Percentiles rank a stretch among this genome's conserved stretches.
Conservation (phyloP, 495 filamentous ascomycete genomes). For the Talaromyces liani region DNA sequence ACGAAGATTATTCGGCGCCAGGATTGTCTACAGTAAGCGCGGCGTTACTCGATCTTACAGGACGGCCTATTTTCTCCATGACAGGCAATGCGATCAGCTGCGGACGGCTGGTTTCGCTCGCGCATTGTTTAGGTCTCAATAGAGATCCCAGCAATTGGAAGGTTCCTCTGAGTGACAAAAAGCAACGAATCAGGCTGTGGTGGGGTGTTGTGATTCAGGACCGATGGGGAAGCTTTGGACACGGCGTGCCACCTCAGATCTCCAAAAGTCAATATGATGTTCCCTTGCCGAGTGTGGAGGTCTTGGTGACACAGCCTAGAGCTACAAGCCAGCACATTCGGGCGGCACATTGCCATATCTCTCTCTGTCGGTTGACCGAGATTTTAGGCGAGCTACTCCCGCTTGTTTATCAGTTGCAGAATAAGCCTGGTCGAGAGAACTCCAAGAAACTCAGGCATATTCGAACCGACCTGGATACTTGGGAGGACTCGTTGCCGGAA, state of each 20-base stretch:
- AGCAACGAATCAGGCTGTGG: conserved; percentile 42
- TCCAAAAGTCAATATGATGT: conserved; percentile 47
- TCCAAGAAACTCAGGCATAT: conserved; percentile 34
- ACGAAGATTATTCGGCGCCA: conserved; percentile 44
- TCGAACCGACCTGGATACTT: conserved; percentile 37
- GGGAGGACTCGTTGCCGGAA: conserved; percentile 39
- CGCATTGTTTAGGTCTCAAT: conserved; percentile 46
- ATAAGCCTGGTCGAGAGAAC: conserved; percentile 33
- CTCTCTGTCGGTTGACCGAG: conserved; percentile 44
- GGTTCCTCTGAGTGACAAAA: conserved; percentile 38
- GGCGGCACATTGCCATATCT: conserved; percentile 43
- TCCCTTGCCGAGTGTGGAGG: conserved; percentile 38
- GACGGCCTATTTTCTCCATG: conserved; percentile 45
- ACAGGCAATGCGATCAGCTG: conserved; percentile 45
- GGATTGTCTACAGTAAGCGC: conserved; percentile 44
- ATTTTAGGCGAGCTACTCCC: conserved; percentile 44
- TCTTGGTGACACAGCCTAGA: conserved; percentile 23
- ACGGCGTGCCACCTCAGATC: conserved; percentile 45
- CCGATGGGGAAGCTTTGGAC: conserved; percentile 46
- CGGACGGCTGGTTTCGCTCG: conserved; percentile 41
- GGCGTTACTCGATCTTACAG: conserved; percentile 40
- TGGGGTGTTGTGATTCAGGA: conserved; percentile 50
- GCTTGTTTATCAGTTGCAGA: conserved; percentile 40
- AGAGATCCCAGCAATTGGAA: conserved; percentile 43
- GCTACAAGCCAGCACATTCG: conserved; percentile 36